Evolutionary conservation across 495 filamentous ascomycete species (phyloP).

Genomic region (Penicillium antarcticum): DNA sequence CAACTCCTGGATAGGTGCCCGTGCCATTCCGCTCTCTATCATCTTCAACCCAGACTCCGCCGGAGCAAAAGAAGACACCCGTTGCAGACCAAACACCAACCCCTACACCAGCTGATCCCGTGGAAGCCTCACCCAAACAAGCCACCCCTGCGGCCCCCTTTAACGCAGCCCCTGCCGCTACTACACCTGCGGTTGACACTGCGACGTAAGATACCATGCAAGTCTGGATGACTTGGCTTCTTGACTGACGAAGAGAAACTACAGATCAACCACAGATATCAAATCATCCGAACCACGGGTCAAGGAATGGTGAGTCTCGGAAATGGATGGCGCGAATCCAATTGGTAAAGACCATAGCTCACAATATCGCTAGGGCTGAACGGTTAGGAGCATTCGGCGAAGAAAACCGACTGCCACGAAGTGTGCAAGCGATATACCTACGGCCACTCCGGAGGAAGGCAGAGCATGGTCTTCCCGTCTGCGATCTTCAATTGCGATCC

Average conservation of each 20-base stretch:
- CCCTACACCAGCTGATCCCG: neutral
- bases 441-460: conserved; percentile 74
- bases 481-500: conserved; percentile 89
- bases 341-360: conserved; percentile 3
- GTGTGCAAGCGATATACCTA: conserved; percentile 81
- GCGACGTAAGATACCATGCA: neutral
- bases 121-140: neutral
- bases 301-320: conserved; percentile 28
- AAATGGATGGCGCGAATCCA: neutral
- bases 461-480: conserved; percentile 73
- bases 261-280: conserved; percentile 9
- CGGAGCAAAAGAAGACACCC: conserved; percentile 13
- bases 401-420: conserved; percentile 60
- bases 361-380: conserved; percentile 28
- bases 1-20: conserved; percentile 12
- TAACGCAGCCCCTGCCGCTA: neutral
- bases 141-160: neutral
- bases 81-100: conserved; percentile 3
- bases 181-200: neutral
- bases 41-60: conserved; percentile 16
- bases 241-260: conserved; percentile 3
- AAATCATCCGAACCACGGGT: conserved; percentile 16
- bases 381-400: conserved; percentile 32
- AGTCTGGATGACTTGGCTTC: neutral
- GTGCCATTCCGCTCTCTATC: conserved; percentile 25